Conservation (phyloP, 2,329 filamentous ascomycete genomes). For the Pseudonectria buxi region DNA sequence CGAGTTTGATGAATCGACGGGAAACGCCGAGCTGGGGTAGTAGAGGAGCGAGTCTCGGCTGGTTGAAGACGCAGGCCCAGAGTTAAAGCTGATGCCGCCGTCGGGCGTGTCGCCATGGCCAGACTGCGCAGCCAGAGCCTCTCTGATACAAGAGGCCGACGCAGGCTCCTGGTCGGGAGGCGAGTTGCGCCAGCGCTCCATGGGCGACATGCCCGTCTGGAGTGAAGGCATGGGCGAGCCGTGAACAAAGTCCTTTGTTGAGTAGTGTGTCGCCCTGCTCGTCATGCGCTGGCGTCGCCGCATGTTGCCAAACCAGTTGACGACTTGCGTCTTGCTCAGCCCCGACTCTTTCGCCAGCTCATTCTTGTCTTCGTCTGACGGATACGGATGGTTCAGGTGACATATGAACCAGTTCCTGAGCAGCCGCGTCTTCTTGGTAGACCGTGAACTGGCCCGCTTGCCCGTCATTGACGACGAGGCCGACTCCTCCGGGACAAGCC, state of each 20-base stretch:
- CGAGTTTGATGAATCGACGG: slow-evolving; percentile 21
- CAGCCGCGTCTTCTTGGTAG: slow-evolving; percentile 38
- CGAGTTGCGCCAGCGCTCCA: slow-evolving; percentile 36
- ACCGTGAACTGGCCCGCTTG: slow-evolving; percentile 32
- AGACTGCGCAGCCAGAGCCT: slow-evolving; percentile 20
- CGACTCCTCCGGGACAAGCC: slow-evolving; percentile 2
- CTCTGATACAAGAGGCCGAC: slow-evolving; percentile 31
- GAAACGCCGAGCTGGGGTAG: slow-evolving; percentile 7
- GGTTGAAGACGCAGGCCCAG: slow-evolving; percentile 25
- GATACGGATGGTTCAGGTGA: slow-evolving; percentile 42
- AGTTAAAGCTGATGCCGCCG: slow-evolving; percentile 10
- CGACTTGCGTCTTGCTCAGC: slow-evolving; percentile 37
- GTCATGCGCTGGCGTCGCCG: slow-evolving; percentile 39
- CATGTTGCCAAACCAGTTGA: slow-evolving; percentile 46
- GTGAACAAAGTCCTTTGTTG: slow-evolving; percentile 24
- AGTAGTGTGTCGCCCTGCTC: slow-evolving; percentile 16
- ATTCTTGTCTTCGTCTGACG: slow-evolving; percentile 38
- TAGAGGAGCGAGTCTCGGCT: slow-evolving; percentile 25
- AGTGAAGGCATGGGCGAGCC: slow-evolving; percentile 38
- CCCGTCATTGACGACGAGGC: slow-evolving; percentile 14
- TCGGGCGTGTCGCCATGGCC: slow-evolving; percentile 12
- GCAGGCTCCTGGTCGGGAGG: slow-evolving; percentile 40
- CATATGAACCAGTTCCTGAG: slow-evolving; percentile 39
- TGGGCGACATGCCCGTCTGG: slow-evolving; percentile 34
- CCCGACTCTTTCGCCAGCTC: slow-evolving; percentile 35